phyloP scores from a whole-genome alignment of 1,284 basidiomycete genomes.

The Fomitopsis pinicola region DNA sequence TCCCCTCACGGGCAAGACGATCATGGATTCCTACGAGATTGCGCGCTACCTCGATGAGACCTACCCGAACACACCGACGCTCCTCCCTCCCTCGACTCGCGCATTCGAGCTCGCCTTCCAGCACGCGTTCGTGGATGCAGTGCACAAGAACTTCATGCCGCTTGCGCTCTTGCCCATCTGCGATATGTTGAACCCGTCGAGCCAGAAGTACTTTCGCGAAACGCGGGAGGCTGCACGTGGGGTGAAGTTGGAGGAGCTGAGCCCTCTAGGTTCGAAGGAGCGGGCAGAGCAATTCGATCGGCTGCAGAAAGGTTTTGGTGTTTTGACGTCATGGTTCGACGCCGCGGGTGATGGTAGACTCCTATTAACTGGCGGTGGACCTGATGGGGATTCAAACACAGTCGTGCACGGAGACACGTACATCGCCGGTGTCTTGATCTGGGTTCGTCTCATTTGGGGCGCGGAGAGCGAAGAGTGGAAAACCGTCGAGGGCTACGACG shows the following conservation, averaged over 20 bases:
- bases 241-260: conserved; percentile 16
- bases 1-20: conserved; percentile 16
- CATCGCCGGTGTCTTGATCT: conserved; percentile 26
- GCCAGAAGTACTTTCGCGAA: conserved; percentile 18
- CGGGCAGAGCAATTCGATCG: conserved; percentile 10
- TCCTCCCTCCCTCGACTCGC: conserved; percentile 15
- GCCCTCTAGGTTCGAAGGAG: conserved; percentile 7
- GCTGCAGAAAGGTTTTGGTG: background rate
- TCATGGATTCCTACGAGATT: conserved; percentile 28
- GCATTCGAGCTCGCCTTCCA: conserved; percentile 27
- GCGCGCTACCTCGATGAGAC: conserved; percentile 27
- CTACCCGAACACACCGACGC: conserved; percentile 19
- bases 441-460: conserved; percentile 28
- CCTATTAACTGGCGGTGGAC: conserved; percentile 21
- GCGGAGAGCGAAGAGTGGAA: conserved; percentile 36
- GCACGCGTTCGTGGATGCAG: conserved; percentile 8
- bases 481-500: conserved; percentile 29
- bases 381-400: background rate
- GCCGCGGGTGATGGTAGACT: conserved; percentile 15
- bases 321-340: background rate
- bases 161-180: conserved; percentile 6
- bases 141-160: conserved; percentile 1
- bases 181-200: conserved; percentile 2
- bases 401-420: conserved; percentile 36
- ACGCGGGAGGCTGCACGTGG: conserved; percentile 16